Evolutionary conservation across 2,329 filamentous ascomycete species (phyloP).

Genomic region (Pseudocercospora macadamiae): DNA sequence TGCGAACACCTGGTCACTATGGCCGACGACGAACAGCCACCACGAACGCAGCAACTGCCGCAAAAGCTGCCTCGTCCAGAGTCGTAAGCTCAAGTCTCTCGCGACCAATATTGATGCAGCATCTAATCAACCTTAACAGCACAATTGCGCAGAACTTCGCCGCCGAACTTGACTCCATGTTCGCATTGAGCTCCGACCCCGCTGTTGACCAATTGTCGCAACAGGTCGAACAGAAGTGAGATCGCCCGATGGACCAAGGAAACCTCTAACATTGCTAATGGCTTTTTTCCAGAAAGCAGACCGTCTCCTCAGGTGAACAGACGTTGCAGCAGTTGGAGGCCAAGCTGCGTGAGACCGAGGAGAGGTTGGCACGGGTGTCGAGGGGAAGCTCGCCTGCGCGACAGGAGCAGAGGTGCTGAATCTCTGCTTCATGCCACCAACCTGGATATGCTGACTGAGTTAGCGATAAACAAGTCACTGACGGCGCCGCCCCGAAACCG

Average conservation of each 20-base stretch:
- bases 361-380: slow-evolving; percentile 60
- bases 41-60: slow-evolving; percentile 2
- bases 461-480: slow-evolving; percentile 24
- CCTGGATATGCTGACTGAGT: slow-evolving; percentile 19
- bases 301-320: slow-evolving; percentile 70
- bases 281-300: slow-evolving; percentile 67
- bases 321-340: slow-evolving; percentile 87
- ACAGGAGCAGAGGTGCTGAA: slow-evolving; percentile 3
- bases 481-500: slow-evolving; percentile 16
- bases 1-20: slow-evolving; percentile 3
- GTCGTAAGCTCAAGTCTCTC: slow-evolving; percentile 26
- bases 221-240: slow-evolving; percentile 81
- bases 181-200: slow-evolving; percentile 75
- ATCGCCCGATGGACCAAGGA: not conserved
- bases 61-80: slow-evolving; percentile 27
- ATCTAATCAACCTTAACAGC: slow-evolving; percentile 50
- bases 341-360: slow-evolving; percentile 81
- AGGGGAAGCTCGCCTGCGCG: slow-evolving; percentile 33
- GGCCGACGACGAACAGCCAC: slow-evolving; percentile 16
- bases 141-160: slow-evolving; percentile 89
- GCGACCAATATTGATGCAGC: not conserved
- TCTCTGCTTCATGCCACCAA: slow-evolving; percentile 6
- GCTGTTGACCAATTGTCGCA: slow-evolving; percentile 72
- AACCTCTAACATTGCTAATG: not conserved
- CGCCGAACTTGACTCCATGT: slow-evolving; percentile 81